phyloP scores from a whole-genome alignment of 2,329 filamentous ascomycete species.

The Colletotrichum cereale region DNA sequence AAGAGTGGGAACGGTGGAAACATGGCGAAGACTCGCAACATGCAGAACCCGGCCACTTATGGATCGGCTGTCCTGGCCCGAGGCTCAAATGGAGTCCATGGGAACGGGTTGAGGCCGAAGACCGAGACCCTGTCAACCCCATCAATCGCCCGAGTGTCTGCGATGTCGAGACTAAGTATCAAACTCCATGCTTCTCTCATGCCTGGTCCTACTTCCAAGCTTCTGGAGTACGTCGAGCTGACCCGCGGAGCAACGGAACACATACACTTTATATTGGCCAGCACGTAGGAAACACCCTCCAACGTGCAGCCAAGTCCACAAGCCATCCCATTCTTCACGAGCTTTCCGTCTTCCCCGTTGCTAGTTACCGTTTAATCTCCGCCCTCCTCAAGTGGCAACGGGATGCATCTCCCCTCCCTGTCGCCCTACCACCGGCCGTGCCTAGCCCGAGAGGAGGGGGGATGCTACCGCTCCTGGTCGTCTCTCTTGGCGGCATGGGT shows the following conservation, averaged over 20 bases:
- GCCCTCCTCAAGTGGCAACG: conserved; percentile 9
- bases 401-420: conserved; percentile 5
- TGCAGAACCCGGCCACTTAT: neutral
- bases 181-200: neutral
- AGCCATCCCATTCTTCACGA: neutral
- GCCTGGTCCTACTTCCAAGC: neutral
- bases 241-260: neutral
- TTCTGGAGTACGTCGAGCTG: neutral
- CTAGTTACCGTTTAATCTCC: neutral
- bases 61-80: conserved; percentile 14
- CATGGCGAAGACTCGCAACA: neutral
- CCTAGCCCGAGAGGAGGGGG: neutral
- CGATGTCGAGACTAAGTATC: neutral
- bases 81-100: conserved; percentile 4
- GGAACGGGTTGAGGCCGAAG: neutral
- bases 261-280: neutral
- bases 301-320: neutral
- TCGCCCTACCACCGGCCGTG: neutral
- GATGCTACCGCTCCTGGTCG: neutral
- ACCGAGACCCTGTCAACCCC: neutral
- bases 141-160: neutral
- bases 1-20: conserved; percentile 1
- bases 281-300: neutral
- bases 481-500: conserved; percentile 8
- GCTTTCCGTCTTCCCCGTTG: neutral